Percentiles rank a stretch among this genome's conserved stretches.
These are phyloP conservation scores for Tilletia walkeri DNA, from an alignment of 1,284 basidiomycete species.

Conservation along the genomic window DNA sequence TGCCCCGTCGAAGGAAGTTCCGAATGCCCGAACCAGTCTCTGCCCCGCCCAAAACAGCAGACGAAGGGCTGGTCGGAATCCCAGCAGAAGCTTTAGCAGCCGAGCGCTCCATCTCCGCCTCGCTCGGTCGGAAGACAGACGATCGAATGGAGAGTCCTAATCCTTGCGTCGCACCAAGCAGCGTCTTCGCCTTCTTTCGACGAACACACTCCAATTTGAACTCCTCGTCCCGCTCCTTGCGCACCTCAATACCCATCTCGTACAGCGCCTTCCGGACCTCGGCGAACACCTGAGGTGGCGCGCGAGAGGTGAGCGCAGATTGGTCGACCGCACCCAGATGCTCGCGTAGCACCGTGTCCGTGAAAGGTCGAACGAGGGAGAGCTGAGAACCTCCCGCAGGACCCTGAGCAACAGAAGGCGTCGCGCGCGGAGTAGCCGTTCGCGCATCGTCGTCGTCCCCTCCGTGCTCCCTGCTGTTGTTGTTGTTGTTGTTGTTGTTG, in stretches of 20 bases:
- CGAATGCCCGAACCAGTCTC: conserved; percentile 26
- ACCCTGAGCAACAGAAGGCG: conserved; percentile 18
- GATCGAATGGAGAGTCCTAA: conserved; percentile 43
- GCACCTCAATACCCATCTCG: conserved; percentile 86
- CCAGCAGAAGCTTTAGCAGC: conserved; percentile 10
- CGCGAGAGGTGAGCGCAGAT: conserved; percentile 78
- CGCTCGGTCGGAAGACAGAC: conserved; percentile 46
- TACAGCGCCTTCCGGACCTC: conserved; percentile 76
- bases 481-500: neutral
- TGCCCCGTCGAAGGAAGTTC: conserved; percentile 42
- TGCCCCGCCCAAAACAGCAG: conserved; percentile 20
- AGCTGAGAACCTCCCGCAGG: conserved; percentile 1
- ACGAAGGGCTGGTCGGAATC: conserved; percentile 25
- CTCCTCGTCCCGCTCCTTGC: conserved; percentile 75
- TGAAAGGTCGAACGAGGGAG: conserved; percentile 36
- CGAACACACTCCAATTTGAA: conserved; percentile 53
- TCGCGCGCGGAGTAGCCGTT: conserved; percentile 24
- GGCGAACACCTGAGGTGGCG: conserved; percentile 81
- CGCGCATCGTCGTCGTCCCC: conserved; percentile 20
- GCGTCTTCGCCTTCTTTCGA: conserved; percentile 44
- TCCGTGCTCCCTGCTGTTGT: conserved; percentile 25
- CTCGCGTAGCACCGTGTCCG: conserved; percentile 68
- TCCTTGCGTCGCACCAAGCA: conserved; percentile 44
- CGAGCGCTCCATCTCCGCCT: conserved; percentile 45
- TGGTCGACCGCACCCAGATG: conserved; percentile 93